Percentiles rank a stretch among this genome's conserved stretches.
Evolutionary conservation across 768 basidiomycete genomes (phyloP).

Genomic region (Amanita muscaria): DNA sequence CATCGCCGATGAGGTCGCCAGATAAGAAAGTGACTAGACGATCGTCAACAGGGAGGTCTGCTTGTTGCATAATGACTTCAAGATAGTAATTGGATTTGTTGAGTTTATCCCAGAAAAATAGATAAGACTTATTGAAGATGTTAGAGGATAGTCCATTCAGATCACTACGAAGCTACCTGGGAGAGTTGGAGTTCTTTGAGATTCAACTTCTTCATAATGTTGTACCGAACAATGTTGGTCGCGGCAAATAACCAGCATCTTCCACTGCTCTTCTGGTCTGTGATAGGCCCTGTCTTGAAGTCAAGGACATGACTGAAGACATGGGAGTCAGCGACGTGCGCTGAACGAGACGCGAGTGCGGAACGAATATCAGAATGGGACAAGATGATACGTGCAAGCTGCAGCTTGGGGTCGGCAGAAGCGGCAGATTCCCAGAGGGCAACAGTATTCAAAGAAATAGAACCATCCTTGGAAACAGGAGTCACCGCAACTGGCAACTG

Average conservation of each 20-base stretch:
- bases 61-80: slow-evolving; percentile 77
- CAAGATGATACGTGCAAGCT: slow-evolving; percentile 71
- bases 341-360: slow-evolving; percentile 54
- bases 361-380: slow-evolving; percentile 57
- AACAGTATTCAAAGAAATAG: slow-evolving; percentile 49
- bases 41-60: slow-evolving; percentile 72
- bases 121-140: slow-evolving; percentile 48
- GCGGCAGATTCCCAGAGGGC: slow-evolving; percentile 60
- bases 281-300: slow-evolving; percentile 77
- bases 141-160: slow-evolving; percentile 5
- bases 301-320: slow-evolving; percentile 79
- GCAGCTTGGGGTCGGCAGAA: slow-evolving; percentile 46
- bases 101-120: slow-evolving; percentile 96
- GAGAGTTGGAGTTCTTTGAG: slow-evolving; percentile 87
- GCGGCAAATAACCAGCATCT: slow-evolving; percentile 96
- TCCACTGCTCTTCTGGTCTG: slow-evolving; percentile 81
- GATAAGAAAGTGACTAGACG: slow-evolving; percentile 75
- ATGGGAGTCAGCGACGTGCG: slow-evolving; percentile 55
- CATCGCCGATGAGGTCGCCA: slow-evolving; percentile 74
- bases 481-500: slow-evolving; percentile 6
- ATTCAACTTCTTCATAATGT: slow-evolving; percentile 78
- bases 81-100: slow-evolving; percentile 92
- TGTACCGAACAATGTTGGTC: slow-evolving; percentile 77
- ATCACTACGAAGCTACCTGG: slow-evolving; percentile 41
- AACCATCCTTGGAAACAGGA: slow-evolving; percentile 49